These are phyloP conservation scores for Sporothrix globosa DNA, from an alignment of 2,329 filamentous ascomycete genomes.

Conservation along the genomic window DNA sequence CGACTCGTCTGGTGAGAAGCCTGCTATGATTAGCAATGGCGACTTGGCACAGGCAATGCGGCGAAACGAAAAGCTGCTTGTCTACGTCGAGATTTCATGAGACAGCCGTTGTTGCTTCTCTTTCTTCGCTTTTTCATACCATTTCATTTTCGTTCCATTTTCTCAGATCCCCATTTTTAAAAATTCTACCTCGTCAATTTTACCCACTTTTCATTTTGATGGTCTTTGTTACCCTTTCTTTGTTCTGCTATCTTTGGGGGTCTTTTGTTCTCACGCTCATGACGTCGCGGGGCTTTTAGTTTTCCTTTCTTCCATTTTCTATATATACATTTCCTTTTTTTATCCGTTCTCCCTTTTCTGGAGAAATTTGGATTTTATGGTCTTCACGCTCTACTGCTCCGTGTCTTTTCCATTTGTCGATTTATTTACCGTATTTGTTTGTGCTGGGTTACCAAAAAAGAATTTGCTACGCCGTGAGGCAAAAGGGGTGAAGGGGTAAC, in stretches of 20 bases:
- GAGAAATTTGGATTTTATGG: neutral
- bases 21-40: conserved; percentile 74
- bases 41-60: conserved; percentile 80
- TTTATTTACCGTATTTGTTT: neutral
- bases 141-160: neutral
- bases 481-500: conserved; percentile 10
- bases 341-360: neutral
- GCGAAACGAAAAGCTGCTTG: conserved; percentile 82
- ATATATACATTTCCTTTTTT: neutral
- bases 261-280: conserved; percentile 5
- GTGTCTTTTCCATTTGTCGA: neutral
- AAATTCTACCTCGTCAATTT: neutral
- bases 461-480: conserved; percentile 15
- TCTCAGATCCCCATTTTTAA: neutral
- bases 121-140: neutral
- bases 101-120: neutral
- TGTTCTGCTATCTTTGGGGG: neutral
- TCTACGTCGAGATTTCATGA: conserved; percentile 66
- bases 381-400: neutral
- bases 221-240: neutral
- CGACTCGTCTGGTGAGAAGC: conserved; percentile 74
- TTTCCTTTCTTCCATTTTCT: neutral
- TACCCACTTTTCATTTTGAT: neutral
- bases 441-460: conserved; percentile 20
- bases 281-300: neutral